Evolutionary conservation across 768 basidiomycete genomes (phyloP).

Genomic region (Russula earlei): DNA sequence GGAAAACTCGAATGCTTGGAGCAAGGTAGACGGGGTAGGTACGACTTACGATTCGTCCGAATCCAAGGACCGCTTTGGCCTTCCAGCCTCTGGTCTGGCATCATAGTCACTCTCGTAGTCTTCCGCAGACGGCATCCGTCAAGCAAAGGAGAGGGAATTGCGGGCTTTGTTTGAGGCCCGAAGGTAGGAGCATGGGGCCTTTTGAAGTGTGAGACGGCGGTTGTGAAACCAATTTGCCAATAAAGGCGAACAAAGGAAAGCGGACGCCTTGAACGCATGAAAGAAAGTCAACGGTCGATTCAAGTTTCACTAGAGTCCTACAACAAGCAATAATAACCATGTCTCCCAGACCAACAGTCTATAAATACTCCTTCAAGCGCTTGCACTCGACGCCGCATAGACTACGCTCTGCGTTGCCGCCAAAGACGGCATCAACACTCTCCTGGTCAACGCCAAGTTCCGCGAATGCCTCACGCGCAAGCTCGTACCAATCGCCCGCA

Average conservation of each 20-base stretch:
- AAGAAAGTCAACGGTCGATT: background rate
- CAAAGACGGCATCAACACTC: constrained; percentile 66
- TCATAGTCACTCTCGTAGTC: constrained; percentile 16
- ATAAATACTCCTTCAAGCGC: background rate
- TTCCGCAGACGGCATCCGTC: constrained; percentile 5
- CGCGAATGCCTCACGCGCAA: constrained; percentile 68
- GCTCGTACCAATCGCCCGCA: constrained; percentile 69
- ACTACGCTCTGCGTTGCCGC: constrained; percentile 37
- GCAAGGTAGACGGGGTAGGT: background rate
- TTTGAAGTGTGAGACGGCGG: background rate
- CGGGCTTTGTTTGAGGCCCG: background rate
- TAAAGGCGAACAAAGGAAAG: constrained; percentile 9
- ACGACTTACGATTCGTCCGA: constrained; percentile 18
- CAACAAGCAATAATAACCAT: constrained; percentile 2
- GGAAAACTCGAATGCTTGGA: no score
- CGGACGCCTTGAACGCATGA: no score
- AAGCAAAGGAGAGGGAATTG: background rate
- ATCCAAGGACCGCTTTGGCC: constrained; percentile 1
- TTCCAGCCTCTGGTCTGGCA: constrained; percentile 12
- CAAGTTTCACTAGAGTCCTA: background rate
- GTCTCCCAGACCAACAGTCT: background rate
- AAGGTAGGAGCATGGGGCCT: background rate
- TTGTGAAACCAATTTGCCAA: background rate
- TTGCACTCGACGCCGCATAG: constrained; percentile 24
- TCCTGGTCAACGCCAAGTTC: constrained; percentile 76